Evolutionary conservation across 495 filamentous ascomycete species (phyloP).

Genomic region (Daldinia caldariorum): DNA sequence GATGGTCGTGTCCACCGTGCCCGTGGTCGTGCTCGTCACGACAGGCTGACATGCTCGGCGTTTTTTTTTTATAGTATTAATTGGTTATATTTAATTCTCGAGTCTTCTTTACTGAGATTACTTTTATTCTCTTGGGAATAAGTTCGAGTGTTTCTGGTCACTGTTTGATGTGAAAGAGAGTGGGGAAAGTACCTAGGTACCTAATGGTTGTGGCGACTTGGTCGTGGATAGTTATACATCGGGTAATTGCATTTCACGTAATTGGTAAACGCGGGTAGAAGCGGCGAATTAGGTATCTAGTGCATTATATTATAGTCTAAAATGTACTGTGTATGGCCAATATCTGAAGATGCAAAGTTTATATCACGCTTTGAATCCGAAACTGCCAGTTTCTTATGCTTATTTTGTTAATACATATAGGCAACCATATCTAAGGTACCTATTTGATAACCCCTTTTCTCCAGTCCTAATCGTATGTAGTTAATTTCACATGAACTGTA

Average conservation of each 20-base stretch:
- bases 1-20: slow-evolving; percentile 48
- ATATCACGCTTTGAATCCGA: not conserved
- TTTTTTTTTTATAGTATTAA: too few species aligned
- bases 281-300: slow-evolving; percentile 16
- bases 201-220: slow-evolving; percentile 15
- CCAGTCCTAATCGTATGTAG: too few species aligned
- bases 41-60: slow-evolving; percentile 58
- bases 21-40: slow-evolving; percentile 57
- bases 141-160: not conserved
- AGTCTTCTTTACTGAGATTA: not conserved
- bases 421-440: too few species aligned
- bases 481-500: too few species aligned
- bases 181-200: too few species aligned
- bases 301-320: not conserved
- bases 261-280: slow-evolving; percentile 32
- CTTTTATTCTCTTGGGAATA: not conserved
- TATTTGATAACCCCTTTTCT: too few species aligned
- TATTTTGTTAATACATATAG: too few species aligned
- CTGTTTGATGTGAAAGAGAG: slow-evolving; percentile 4
- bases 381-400: too few species aligned
- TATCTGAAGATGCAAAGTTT: not conserved
- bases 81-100: too few species aligned
- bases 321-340: not conserved
- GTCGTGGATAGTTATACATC: not conserved
- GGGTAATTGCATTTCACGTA: slow-evolving; percentile 29